phyloP scores from a whole-genome alignment of 2,329 filamentous ascomycete genomes.

The Colletotrichum lindemuthianum region DNA sequence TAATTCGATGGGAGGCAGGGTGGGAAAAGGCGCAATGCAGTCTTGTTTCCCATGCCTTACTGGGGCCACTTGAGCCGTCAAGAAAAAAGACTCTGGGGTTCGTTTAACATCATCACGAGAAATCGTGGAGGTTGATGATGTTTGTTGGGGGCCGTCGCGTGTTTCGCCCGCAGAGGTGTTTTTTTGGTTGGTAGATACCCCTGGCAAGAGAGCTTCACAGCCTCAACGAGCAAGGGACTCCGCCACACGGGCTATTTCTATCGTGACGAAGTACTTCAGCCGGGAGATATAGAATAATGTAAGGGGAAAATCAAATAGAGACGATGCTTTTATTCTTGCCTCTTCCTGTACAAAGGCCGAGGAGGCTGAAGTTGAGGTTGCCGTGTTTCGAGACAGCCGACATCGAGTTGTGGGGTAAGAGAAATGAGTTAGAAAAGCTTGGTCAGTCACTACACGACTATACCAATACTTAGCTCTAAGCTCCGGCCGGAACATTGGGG shows the following conservation, averaged over 20 bases:
- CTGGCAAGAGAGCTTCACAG: slow-evolving; percentile 24
- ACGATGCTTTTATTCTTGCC: slow-evolving; percentile 10
- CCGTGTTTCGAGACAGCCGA: slow-evolving; percentile 3
- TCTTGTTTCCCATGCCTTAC: too few relatives aligned
- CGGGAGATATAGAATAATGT: neutral
- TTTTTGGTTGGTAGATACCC: slow-evolving; percentile 1
- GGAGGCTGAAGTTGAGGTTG: neutral
- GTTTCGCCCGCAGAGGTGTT: neutral
- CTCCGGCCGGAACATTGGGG: slow-evolving; percentile 15
- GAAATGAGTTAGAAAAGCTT: neutral
- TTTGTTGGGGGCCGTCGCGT: slow-evolving; percentile 20
- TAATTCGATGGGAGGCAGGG: too few relatives aligned
- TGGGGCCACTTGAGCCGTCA: too few relatives aligned
- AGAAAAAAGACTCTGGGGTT: too few relatives aligned
- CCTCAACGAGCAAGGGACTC: slow-evolving; percentile 13
- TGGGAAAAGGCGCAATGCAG: too few relatives aligned
- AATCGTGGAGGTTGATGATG: neutral
- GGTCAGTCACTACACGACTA: neutral
- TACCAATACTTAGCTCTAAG: neutral
- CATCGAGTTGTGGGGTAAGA: neutral
- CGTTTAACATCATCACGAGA: too few relatives aligned
- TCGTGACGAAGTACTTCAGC: neutral
- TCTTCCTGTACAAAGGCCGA: slow-evolving; percentile 18
- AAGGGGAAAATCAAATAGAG: neutral
- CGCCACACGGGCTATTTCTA: slow-evolving; percentile 15